These are phyloP conservation scores for Ceratobasidium sp. DNA, from an alignment of 1,284 basidiomycete genomes.

Conservation along the genomic window DNA sequence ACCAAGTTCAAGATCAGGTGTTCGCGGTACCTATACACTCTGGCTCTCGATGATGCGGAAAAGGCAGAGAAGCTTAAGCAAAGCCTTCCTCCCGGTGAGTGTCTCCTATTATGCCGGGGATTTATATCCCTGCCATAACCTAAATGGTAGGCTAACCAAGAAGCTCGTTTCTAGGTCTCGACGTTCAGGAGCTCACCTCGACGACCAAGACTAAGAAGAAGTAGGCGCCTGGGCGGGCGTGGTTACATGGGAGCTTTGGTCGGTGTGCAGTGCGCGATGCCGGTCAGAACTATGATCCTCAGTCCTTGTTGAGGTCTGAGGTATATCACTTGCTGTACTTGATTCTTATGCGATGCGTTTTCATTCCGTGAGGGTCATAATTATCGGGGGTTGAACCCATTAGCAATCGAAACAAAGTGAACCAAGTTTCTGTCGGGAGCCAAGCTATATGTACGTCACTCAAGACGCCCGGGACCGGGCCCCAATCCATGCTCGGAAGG, in stretches of 20 bases:
- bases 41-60: conserved; percentile 94
- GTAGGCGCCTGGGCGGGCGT: conserved; percentile 50
- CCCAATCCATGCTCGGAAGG: too few relatives aligned
- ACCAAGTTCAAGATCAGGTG: conserved; percentile 99
- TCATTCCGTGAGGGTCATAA: not conserved
- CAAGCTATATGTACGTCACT: too few relatives aligned
- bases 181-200: conserved; percentile 57
- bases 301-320: conserved; percentile 18
- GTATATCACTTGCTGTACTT: conserved; percentile 20
- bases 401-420: too few relatives aligned
- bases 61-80: conserved; percentile 99
- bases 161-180: conserved; percentile 48
- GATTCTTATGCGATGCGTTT: conserved; percentile 31
- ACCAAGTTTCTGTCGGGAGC: too few relatives aligned
- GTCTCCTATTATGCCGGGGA: not conserved
- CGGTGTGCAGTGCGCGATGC: conserved; percentile 40
- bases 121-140: not conserved
- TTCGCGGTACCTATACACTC: conserved; percentile 97
- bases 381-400: too few relatives aligned
- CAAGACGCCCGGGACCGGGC: too few relatives aligned
- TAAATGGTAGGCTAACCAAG: not conserved
- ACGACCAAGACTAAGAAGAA: conserved; percentile 58
- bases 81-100: conserved; percentile 92
- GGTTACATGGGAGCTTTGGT: conserved; percentile 45
- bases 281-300: not conserved